Evolutionary conservation across 768 basidiomycete species (phyloP).

Genomic region (Stropharia rugosoannulata): DNA sequence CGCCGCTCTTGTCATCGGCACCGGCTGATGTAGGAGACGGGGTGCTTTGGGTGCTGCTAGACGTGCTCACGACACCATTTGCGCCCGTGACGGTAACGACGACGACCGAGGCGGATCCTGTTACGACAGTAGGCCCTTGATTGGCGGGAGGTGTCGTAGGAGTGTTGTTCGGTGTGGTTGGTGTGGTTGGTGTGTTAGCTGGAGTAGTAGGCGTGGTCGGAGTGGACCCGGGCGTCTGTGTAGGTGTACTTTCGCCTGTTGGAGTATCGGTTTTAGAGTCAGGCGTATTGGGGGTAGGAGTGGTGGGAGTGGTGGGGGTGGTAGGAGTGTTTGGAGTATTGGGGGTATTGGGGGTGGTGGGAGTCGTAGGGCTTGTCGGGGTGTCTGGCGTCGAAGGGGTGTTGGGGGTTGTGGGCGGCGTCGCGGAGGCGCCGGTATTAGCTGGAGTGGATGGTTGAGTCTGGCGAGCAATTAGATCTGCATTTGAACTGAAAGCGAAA

Average conservation of each 20-base stretch:
- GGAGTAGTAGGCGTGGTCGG: conserved; percentile 15
- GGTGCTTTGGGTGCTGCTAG: conserved; percentile 20
- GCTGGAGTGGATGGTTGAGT: background rate
- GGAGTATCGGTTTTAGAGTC: background rate
- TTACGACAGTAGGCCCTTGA: background rate
- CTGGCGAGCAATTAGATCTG: conserved; percentile 1
- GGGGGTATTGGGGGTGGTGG: background rate
- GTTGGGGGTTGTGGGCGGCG: background rate
- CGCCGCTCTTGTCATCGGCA: conserved; percentile 4
- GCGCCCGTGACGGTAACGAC: conserved; percentile 11
- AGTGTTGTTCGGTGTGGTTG: conserved; percentile 10
- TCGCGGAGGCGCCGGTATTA: no score
- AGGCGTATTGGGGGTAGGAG: background rate
- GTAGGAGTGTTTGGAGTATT: background rate
- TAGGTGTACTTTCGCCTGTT: conserved; percentile 2
- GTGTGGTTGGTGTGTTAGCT: conserved; percentile 7
- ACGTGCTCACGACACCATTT: conserved; percentile 21
- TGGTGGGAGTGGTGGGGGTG: background rate
- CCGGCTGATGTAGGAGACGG: conserved; percentile 16
- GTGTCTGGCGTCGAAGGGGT: background rate
- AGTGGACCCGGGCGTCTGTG: conserved; percentile 12
- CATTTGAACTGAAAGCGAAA: conserved; percentile 6
- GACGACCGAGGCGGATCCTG: conserved; percentile 3
- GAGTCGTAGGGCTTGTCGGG: background rate
- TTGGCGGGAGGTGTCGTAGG: conserved; percentile 1